phyloP scores from a whole-genome alignment of 179 eudicot species.

The Pouteria campechiana region DNA sequence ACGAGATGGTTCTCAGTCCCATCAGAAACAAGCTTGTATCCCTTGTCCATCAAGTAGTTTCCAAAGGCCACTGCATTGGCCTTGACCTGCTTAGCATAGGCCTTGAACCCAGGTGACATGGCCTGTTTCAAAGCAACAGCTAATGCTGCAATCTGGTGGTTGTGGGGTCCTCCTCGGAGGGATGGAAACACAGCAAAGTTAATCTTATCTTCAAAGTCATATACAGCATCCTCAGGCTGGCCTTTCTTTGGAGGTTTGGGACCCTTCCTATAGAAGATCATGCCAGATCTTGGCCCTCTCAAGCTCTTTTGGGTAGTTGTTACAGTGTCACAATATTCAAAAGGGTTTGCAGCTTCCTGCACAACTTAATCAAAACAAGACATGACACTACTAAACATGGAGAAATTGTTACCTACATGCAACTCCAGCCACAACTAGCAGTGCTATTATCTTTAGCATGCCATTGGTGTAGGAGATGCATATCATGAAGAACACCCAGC shows the following conservation, averaged over 20 bases:
- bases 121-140: constrained; percentile 93
- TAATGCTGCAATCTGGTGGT: constrained; percentile 89
- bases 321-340: constrained; percentile 78
- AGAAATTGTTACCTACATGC: not conserved
- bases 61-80: constrained; percentile 92
- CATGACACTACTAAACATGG: not conserved
- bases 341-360: constrained; percentile 88
- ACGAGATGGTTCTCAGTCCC: constrained; percentile 95
- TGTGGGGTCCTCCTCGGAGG: constrained; percentile 92
- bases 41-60: constrained; percentile 73
- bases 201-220: constrained; percentile 84
- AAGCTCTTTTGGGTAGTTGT: constrained; percentile 90
- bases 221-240: constrained; percentile 81
- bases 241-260: constrained; percentile 95
- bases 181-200: constrained; percentile 90
- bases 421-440: too few species aligned
- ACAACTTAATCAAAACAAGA: not conserved
- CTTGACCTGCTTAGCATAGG: constrained; percentile 83
- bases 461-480: too few species aligned
- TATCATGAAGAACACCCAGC: too few species aligned
- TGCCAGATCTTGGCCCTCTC: constrained; percentile 87
- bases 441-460: too few species aligned
- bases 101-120: constrained; percentile 77
- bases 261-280: constrained; percentile 93
- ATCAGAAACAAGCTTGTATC: constrained; percentile 70